Evolutionary conservation across 1,284 basidiomycete genomes (phyloP).

Genomic region (Pseudozyma sp.): DNA sequence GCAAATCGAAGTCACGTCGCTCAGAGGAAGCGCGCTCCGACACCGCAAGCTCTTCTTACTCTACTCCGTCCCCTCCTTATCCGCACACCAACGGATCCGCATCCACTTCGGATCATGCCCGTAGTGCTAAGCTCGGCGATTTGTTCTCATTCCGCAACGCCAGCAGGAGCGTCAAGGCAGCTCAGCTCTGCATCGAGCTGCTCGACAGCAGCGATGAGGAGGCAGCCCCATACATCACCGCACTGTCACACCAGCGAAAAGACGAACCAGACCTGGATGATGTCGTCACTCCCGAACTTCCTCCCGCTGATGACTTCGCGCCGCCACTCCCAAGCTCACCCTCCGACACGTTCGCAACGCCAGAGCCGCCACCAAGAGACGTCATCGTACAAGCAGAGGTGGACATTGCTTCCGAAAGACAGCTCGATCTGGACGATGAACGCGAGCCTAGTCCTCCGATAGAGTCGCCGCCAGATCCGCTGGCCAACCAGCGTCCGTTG

Average conservation of each 20-base stretch:
- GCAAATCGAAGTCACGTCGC: conserved; percentile 2
- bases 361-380: neutral
- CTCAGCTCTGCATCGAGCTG: conserved; percentile 20
- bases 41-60: conserved; percentile 18
- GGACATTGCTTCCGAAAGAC: neutral
- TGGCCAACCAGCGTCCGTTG: conserved; percentile 24
- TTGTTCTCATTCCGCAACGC: conserved; percentile 5
- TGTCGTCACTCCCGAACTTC: conserved; percentile 29
- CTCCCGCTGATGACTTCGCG: conserved; percentile 19
- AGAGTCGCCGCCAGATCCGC: conserved; percentile 26
- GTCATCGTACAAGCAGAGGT: neutral
- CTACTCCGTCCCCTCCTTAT: conserved; percentile 4
- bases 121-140: conserved; percentile 13
- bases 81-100: neutral
- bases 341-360: neutral
- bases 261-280: conserved; percentile 14
- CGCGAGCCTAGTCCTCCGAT: conserved; percentile 4
- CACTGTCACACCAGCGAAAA: neutral
- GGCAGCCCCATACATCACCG: neutral
- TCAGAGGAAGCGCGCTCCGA: neutral
- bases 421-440: neutral
- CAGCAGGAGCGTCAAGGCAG: neutral
- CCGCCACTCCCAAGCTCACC: conserved; percentile 5
- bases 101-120: neutral
- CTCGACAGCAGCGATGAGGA: conserved; percentile 36